Evolutionary conservation across 1,284 basidiomycete species (phyloP).

Genomic region (Cryptococcus wingfieldii): DNA sequence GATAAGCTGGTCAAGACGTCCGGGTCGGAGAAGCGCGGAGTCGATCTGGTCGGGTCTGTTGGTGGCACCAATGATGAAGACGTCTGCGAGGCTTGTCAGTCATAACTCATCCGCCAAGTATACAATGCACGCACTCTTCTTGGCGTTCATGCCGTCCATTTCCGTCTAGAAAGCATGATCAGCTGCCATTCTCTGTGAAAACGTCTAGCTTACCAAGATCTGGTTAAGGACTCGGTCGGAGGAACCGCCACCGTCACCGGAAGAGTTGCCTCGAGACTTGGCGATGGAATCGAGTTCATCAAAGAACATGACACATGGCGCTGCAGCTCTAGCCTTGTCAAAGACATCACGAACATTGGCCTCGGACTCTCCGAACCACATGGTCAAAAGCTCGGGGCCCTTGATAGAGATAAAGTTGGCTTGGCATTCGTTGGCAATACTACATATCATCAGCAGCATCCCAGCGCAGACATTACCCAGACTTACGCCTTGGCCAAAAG

Average conservation of each 20-base stretch:
- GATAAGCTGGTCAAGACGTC: conserved; percentile 91
- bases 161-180: conserved; percentile 60
- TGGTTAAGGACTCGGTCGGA: conserved; percentile 97
- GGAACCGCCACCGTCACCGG: conserved; percentile 84
- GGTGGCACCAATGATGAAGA: conserved; percentile 97
- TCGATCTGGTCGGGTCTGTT: conserved; percentile 99
- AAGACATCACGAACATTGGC: conserved; percentile 99
- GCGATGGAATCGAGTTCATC: conserved; percentile 99
- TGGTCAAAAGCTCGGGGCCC: conserved; percentile 94
- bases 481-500: conserved; percentile 97
- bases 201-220: conserved; percentile 57
- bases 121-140: conserved; percentile 63
- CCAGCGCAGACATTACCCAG: conserved; percentile 42
- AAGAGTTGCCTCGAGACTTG: conserved; percentile 78
- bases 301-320: conserved; percentile 99
- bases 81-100: conserved; percentile 52
- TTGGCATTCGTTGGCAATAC: conserved; percentile 97
- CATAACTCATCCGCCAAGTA: neutral
- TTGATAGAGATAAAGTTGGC: conserved; percentile 66
- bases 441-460: conserved; percentile 70
- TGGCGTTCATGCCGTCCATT: conserved; percentile 99
- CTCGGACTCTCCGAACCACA: conserved; percentile 99
- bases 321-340: conserved; percentile 98
- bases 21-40: conserved; percentile 91
- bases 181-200: conserved; percentile 7